Evolutionary conservation across 768 basidiomycete genomes (phyloP).

Genomic region (Tulasnella sp.): DNA sequence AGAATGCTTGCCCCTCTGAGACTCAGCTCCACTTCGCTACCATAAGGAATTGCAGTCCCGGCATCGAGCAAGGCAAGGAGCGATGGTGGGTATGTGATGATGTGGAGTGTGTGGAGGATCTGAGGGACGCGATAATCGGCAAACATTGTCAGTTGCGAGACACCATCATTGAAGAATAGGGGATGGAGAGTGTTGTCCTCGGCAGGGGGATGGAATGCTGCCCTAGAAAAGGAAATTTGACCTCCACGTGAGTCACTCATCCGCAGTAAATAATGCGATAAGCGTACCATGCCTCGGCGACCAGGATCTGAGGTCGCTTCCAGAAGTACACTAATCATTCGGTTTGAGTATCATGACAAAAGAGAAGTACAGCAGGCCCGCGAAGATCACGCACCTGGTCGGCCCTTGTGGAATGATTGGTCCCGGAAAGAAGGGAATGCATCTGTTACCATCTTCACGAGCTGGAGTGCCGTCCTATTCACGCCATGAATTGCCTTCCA

Average conservation of each 20-base stretch:
- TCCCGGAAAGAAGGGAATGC: slow-evolving; percentile 71
- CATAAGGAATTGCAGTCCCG: slow-evolving; percentile 39
- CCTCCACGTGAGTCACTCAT: not conserved
- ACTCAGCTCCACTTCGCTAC: slow-evolving; percentile 62
- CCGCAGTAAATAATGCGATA: not conserved
- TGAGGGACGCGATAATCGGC: slow-evolving; percentile 81
- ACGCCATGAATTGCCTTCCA: slow-evolving; percentile 45
- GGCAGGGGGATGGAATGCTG: slow-evolving; percentile 67
- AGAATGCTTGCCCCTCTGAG: slow-evolving; percentile 72
- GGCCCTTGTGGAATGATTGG: slow-evolving; percentile 46
- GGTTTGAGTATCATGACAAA: not conserved
- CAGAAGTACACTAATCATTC: slow-evolving; percentile 55
- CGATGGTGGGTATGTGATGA: slow-evolving; percentile 57
- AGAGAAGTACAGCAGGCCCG: not conserved
- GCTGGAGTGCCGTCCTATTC: slow-evolving; percentile 56
- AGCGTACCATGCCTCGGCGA: slow-evolving; percentile 66
- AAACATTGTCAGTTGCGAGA: slow-evolving; percentile 80
- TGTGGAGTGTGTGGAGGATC: slow-evolving; percentile 72
- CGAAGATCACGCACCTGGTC: slow-evolving; percentile 39
- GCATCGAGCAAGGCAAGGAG: slow-evolving; percentile 40
- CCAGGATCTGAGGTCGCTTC: slow-evolving; percentile 87
- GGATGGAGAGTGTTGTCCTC: slow-evolving; percentile 42
- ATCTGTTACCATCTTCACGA: slow-evolving; percentile 60
- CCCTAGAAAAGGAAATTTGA: slow-evolving; percentile 32
- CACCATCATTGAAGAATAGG: slow-evolving; percentile 54